These are phyloP conservation scores for Trypanosoma boissoni DNA, from an alignment of 208 protist species.

Conservation along the genomic window DNA sequence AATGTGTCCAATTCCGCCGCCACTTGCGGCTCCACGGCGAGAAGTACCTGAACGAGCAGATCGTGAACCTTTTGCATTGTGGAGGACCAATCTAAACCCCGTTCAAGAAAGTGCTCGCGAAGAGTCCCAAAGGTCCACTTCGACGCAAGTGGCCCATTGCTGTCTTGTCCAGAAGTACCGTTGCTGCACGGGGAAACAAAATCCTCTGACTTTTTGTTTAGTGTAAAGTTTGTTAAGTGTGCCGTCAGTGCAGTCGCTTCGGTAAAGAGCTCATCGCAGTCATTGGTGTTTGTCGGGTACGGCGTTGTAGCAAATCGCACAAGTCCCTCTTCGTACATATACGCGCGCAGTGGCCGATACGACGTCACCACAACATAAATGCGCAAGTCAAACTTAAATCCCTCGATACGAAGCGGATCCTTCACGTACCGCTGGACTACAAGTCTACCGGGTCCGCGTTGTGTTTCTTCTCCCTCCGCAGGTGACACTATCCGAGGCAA, in stretches of 20 bases:
- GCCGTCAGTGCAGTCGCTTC: constrained; percentile 35
- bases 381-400: constrained; percentile 93
- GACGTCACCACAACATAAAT: constrained; percentile 91
- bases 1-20: constrained; percentile 30
- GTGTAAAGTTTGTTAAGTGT: constrained; percentile 90
- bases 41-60: constrained; percentile 68
- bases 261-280: constrained; percentile 9
- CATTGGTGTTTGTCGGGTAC: constrained; percentile 33
- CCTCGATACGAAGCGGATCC: constrained; percentile 75
- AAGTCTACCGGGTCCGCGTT: constrained; percentile 13
- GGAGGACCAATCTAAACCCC: constrained; percentile 40
- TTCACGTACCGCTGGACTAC: constrained; percentile 78
- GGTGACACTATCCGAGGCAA: not conserved
- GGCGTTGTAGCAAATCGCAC: constrained; percentile 81
- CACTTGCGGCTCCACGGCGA: constrained; percentile 60
- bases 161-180: constrained; percentile 19
- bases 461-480: not conserved
- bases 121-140: constrained; percentile 66
- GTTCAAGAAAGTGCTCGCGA: constrained; percentile 31
- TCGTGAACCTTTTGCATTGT: constrained; percentile 65
- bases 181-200: constrained; percentile 28
- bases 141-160: constrained; percentile 20
- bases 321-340: constrained; percentile 85
- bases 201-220: constrained; percentile 72
- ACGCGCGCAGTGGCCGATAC: constrained; percentile 74